phyloP scores from a whole-genome alignment of 163 green algal genomes.

The Chlamydomonas reinhardtii region DNA sequence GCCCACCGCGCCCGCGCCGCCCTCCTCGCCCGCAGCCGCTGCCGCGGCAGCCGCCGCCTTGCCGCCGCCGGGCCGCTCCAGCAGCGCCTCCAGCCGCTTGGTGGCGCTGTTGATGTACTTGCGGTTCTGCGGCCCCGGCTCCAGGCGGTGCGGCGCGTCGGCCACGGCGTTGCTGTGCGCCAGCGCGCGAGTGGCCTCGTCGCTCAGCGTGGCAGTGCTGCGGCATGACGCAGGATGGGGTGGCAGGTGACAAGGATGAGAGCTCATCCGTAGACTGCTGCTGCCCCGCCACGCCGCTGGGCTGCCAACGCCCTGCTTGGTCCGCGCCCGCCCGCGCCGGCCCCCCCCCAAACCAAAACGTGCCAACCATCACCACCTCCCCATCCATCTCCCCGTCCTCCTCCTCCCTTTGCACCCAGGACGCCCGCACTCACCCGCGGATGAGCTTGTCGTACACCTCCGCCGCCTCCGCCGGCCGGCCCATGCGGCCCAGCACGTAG shows the following conservation, averaged over 20 bases:
- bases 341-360: background rate
- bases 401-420: background rate
- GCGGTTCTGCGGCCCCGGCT: conserved; percentile 43
- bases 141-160: conserved; percentile 42
- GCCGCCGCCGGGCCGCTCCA: conserved; percentile 56
- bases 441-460: conserved; percentile 62
- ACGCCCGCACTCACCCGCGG: conserved; percentile 5
- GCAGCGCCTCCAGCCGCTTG: conserved; percentile 79
- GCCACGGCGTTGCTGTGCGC: conserved; percentile 78
- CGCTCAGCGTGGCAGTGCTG: conserved; percentile 40
- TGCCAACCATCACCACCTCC: too few species aligned
- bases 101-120: conserved; percentile 52
- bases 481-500: conserved; percentile 73
- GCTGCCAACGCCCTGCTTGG: too few species aligned
- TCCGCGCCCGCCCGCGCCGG: too few species aligned
- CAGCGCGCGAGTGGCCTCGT: conserved; percentile 69
- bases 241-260: background rate
- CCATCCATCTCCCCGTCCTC: background rate
- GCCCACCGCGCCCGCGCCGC: conserved; percentile 9
- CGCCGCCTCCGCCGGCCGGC: conserved; percentile 61
- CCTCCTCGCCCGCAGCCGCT: background rate
- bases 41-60: background rate
- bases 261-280: too few species aligned
- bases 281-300: too few species aligned
- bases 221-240: background rate